These are phyloP conservation scores for Magnolia changhungtana DNA, from an alignment of 164 flowering plant genomes.

Conservation along the genomic window DNA sequence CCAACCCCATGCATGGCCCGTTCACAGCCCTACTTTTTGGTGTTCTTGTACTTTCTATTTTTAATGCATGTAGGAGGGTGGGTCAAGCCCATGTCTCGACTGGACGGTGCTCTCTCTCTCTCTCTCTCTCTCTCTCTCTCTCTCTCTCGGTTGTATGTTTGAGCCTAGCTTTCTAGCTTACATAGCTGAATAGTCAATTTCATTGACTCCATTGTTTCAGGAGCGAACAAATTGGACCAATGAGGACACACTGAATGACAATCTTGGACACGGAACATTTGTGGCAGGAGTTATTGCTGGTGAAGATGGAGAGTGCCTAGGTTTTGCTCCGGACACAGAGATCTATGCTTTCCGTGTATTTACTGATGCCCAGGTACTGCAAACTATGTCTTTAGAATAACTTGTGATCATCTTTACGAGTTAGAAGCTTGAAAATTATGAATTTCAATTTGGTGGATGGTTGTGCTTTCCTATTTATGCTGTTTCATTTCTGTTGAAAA, in stretches of 20 bases:
- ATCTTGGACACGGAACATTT: constrained; percentile 99
- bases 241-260: constrained; percentile 93
- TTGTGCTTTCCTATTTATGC: too few species aligned
- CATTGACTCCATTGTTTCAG: constrained; percentile 31
- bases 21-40: too few species aligned
- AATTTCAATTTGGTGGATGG: too few species aligned
- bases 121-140: background rate
- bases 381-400: constrained; percentile 6
- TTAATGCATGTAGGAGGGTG: too few species aligned
- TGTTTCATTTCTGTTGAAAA: too few species aligned
- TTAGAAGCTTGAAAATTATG: too few species aligned
- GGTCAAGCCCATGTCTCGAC: background rate
- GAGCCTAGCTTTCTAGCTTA: background rate
- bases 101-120: background rate
- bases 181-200: background rate
- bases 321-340: constrained; percentile 98
- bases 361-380: constrained; percentile 99
- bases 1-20: too few species aligned
- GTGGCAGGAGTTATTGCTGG: constrained; percentile 99
- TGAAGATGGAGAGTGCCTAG: constrained; percentile 83
- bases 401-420: too few species aligned
- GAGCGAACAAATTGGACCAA: constrained; percentile 98
- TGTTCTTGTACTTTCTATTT: too few species aligned
- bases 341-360: constrained; percentile 96
- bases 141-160: background rate